Base-by-base conservation (phyloP, 768 basidiomycete species). In the Leucosporidium creatinivorum region DNA sequence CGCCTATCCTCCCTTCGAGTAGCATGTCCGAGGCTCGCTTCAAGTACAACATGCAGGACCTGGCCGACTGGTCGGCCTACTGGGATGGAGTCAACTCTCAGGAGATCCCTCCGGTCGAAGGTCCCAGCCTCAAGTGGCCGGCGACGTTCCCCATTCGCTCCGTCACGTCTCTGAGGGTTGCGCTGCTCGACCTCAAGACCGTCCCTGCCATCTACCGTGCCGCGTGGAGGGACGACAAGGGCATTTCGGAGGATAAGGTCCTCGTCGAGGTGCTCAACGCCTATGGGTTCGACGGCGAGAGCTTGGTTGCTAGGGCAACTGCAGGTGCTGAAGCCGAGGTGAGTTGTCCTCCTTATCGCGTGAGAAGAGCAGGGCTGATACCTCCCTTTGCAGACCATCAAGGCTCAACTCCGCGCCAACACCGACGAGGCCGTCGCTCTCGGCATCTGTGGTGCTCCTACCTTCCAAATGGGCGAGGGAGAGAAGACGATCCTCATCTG, bases 391-490 rank as follows among this genome's bases (percentile, higher is more conserved):
- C 19, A 60, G 58, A 18, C 19, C 58, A n/a, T 60, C 58, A 44
- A 49, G n/a, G 58, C 21, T 25, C 18, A 39, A 5, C 39, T 60
- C 9, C n/a, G 30, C 36, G 13, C 39, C n/a, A 60, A 60, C 58
- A 60, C 58, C 21, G 58, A 44, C 39, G 58, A 60, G 12, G 58
- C 58, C 5, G 48, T 47, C 25, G 13, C 23, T 8, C 39, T 44
- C n/a, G 58, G 58, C 4, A 25, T 60, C 39, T 60, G 58, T n/a
- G 58, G 58, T 12, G 58, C 58, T 15, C 58, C 58, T 9, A 60
- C 58, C n/a, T 60, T 44, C 58, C 44, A 47, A 17, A n/a, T 47
- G 12, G 58, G 58, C 10, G 33, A 33, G 33, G 33, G 33, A 33
- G 33, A 33, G 33, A 33, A 33, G 15, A 49, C 18, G n/a, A 47